Evolutionary conservation across 352 stramenopile genomes (phyloP), one percentile per base, ranked within the genome.

Genomic region (Phytophthora citrophthora): DNA sequence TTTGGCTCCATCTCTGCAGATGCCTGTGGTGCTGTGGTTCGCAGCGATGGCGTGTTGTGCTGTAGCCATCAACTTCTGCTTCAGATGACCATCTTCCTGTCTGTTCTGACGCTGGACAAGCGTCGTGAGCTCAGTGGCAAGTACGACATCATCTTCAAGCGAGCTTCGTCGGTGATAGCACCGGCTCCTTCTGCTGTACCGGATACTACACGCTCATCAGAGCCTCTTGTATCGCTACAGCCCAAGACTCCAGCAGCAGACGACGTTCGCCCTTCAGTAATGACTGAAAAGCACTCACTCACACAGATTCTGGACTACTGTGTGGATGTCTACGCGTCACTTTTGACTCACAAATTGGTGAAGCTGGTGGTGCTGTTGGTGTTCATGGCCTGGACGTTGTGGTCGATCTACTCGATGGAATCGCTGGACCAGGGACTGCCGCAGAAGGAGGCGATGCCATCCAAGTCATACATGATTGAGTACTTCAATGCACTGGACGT

Each of bases 11-110:
- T 89, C 40, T 82, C 64, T n/a, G 11, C 54, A 64, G 12, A 89
- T 89, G 79, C 79, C 79, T 32, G 79, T 82, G 5, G 79, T 89
- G 4, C 31, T 85, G 44, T 89, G 78, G 75, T 89, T 89, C 62
- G 79, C 80, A 50, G 80, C 76, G 2, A 88, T 88, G 60, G 68
- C 80, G 1, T 79, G 73, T 24, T 80, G 69, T 26, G 78, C 80
- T 8, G 78, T 89, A 36, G 58, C 61, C n/a, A 67, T 89, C 50
- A 89, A 89, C 48, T 86, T 89, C 46, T 72, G 66, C 31, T 56
- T 88, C 78, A 88, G 54, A 81, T 88, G 74, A 88, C 80, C 20
- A 45, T 89, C 38, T 78, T 89, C 48, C 44, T 89, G 0, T 77
- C 77, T 7, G 55, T 89, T 23, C 52, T 89, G 11, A 84, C 70